Base-by-base conservation (phyloP, 2,329 filamentous ascomycete species). In the Neofusicoccum ribis region DNA sequence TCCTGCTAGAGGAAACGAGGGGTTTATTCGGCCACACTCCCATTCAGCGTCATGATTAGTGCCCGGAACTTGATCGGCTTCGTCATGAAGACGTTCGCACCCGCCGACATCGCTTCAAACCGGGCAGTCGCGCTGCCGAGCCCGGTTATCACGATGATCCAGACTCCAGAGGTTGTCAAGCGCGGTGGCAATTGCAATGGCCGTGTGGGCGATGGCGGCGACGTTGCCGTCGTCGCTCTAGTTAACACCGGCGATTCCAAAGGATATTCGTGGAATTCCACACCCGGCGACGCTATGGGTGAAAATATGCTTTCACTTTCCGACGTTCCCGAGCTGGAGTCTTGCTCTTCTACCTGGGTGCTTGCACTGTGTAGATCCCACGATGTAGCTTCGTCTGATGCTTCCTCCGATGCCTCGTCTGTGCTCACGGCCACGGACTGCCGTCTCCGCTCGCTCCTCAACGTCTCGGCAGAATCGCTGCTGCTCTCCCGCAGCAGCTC, bases 51-150 rank as follows among this genome's bases (percentile, higher is more conserved):
- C n/a, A 37, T 31, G 20, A 51, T 63, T 63, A 77, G 60, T 17
- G 68, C 64, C 20, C 67, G 68, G 65, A 76, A 72, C 8, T 72
- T 70, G 8, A 85, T 81, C 0, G 83, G 83, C 71, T 85, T 85
- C n/a, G 84, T 85, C 34, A 87, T 69, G 63, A 85, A 86, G 5
- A 85, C 64, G 66, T 87, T 83, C 3, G 86, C 77, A 0, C 85
- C 85, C 50, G 79, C 82, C 1, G 78, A 81, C 58, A 83, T 80
- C 0, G 84, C 83, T 65, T 86, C 82, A 39, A 80, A 76, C 51
- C 81, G 77, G 1, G 82, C 82, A 54, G 80, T 80, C 0, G 78
- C 77, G 62, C 81, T 83, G 1, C 82, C 84, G 17, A 85, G 73
- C 0, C 84, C 84, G 0, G 84, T 86, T 14, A 86, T 70, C 0